These are phyloP conservation scores for Saturnispora silvae DNA, from an alignment of 805 yeast genomes.

Conservation along the genomic window DNA sequence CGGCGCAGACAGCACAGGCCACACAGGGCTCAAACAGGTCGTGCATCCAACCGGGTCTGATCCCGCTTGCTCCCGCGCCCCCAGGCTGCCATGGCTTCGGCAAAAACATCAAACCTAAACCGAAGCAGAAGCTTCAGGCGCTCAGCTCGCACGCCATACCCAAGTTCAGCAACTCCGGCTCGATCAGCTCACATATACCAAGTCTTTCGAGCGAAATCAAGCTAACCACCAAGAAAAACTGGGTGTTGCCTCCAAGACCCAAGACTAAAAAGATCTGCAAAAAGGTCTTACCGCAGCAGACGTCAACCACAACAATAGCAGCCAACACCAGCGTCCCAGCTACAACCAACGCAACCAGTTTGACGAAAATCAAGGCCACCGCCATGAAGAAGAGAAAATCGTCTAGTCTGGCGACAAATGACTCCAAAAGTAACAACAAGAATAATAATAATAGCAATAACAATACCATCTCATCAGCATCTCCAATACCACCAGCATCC, in stretches of 20 bases:
- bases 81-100: slow-evolving; percentile 10
- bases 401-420: background rate
- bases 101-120: slow-evolving; percentile 24
- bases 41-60: slow-evolving; percentile 6
- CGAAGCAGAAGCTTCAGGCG: too few relatives aligned
- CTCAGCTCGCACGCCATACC: background rate
- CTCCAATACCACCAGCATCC: background rate
- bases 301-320: background rate
- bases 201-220: slow-evolving; percentile 7
- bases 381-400: background rate
- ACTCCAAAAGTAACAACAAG: background rate
- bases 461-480: too few relatives aligned
- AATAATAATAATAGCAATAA: too few relatives aligned
- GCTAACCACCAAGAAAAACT: slow-evolving; percentile 23
- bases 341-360: background rate
- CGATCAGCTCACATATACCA: background rate
- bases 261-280: slow-evolving; percentile 20
- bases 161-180: slow-evolving; percentile 7
- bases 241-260: slow-evolving; percentile 52
- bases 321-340: background rate
- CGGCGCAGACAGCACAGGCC: background rate
- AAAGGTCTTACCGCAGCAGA: slow-evolving; percentile 2
- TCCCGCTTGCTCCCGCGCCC: slow-evolving; percentile 7
- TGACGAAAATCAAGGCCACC: background rate
- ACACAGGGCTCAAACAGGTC: background rate